phyloP scores from a whole-genome alignment of 2,329 filamentous ascomycete species.

The Proliferodiscus dingleyae region DNA sequence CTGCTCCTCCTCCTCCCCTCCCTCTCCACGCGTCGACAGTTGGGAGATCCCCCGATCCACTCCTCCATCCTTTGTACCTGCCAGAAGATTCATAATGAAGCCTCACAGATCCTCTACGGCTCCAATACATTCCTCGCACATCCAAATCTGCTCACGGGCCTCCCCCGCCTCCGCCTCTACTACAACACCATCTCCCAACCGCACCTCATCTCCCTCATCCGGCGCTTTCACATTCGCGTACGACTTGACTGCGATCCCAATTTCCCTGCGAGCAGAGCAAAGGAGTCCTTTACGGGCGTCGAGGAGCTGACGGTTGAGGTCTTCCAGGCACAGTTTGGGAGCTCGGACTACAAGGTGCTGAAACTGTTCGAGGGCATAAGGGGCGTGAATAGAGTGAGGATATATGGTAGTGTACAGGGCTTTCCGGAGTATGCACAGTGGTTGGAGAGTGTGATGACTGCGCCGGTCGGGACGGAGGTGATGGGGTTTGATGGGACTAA shows the following conservation, averaged over 20 bases:
- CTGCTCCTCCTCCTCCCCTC: conserved; percentile 26
- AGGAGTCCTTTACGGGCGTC: conserved; percentile 39
- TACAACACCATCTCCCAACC: conserved; percentile 33
- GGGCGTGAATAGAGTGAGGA: conserved; percentile 38
- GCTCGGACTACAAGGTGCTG: conserved; percentile 38
- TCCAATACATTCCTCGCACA: conserved; percentile 46
- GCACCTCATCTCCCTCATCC: conserved; percentile 33
- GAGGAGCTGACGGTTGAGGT: conserved; percentile 46
- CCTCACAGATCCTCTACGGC: conserved; percentile 41
- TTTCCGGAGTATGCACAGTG: conserved; percentile 28
- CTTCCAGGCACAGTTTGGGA: conserved; percentile 41
- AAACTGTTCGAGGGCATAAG: conserved; percentile 41
- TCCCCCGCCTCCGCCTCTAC: conserved; percentile 38
- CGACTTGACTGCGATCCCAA: conserved; percentile 45
- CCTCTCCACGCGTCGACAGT: conserved; percentile 12
- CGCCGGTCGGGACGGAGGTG: conserved; percentile 7
- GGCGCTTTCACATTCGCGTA: conserved; percentile 40
- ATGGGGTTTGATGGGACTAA: conserved; percentile 15
- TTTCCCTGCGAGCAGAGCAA: conserved; percentile 37
- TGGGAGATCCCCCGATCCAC: conserved; percentile 30
- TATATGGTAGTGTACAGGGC: conserved; percentile 30
- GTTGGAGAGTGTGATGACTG: conserved; percentile 25
- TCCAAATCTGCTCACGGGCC: conserved; percentile 37
- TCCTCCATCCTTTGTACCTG: conserved; percentile 22
- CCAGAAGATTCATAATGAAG: conserved; percentile 22